phyloP scores from a whole-genome alignment of 2,329 filamentous ascomycete genomes.

The Metarhizium album region DNA sequence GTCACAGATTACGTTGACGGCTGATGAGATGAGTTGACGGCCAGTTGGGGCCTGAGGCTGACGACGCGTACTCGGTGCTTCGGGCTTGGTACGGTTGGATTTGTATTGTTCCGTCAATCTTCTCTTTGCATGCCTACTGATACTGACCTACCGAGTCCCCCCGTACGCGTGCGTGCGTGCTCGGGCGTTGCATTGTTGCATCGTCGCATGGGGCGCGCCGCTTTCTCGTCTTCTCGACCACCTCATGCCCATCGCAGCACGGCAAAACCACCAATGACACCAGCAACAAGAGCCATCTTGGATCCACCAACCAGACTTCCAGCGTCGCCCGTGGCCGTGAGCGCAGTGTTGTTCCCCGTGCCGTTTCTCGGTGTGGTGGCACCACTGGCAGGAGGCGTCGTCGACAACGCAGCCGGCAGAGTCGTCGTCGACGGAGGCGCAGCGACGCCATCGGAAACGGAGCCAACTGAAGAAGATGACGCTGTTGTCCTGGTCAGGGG shows the following conservation, averaged over 20 bases:
- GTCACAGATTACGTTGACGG: not conserved
- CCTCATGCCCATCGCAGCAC: not conserved
- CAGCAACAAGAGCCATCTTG: not conserved
- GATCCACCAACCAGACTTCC: not conserved
- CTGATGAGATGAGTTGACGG: not conserved
- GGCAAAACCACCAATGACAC: not conserved
- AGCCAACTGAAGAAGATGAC: not conserved
- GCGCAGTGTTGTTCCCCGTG: not conserved
- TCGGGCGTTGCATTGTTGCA: too few relatives aligned
- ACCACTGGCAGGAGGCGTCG: not conserved
- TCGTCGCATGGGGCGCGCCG: too few relatives aligned
- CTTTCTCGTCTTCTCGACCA: too few relatives aligned
- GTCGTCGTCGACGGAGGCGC: not conserved
- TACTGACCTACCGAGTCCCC: too few relatives aligned
- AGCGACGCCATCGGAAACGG: not conserved
- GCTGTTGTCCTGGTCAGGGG: too few relatives aligned
- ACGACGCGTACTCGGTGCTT: too few relatives aligned
- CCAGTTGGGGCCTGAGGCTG: too few relatives aligned
- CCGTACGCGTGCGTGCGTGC: too few relatives aligned
- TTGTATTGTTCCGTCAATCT: too few relatives aligned
- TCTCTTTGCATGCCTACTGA: too few relatives aligned
- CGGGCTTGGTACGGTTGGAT: too few relatives aligned
- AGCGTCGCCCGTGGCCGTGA: not conserved
- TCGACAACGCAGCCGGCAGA: not conserved
- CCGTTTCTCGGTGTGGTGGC: not conserved